Conservation (phyloP, 2,329 filamentous ascomycete species). For the Leptographium wingfieldii region DNA sequence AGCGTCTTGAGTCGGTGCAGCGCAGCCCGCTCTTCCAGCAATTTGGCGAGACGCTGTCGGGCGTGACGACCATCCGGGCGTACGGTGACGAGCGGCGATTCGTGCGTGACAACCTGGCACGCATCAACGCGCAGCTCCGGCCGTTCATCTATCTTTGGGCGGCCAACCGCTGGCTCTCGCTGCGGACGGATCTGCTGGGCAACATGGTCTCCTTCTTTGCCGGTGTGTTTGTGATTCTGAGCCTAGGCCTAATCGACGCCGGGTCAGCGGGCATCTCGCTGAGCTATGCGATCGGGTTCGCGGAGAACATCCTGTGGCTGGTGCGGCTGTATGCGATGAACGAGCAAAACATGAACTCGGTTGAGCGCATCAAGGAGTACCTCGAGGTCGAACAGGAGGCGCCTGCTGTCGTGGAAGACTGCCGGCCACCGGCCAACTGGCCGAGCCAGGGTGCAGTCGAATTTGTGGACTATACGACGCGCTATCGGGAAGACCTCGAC, state of each 20-base stretch:
- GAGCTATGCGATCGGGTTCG: conserved; percentile 93
- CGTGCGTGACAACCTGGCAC: conserved; percentile 75
- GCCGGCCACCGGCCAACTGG: conserved; percentile 68
- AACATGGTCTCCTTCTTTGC: conserved; percentile 90
- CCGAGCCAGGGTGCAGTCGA: conserved; percentile 75
- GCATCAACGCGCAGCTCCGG: conserved; percentile 81
- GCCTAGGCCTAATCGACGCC: conserved; percentile 71
- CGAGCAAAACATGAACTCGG: conserved; percentile 99
- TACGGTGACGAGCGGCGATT: conserved; percentile 92
- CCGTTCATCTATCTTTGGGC: conserved; percentile 97
- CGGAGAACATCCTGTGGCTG: conserved; percentile 93
- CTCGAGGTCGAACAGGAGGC: conserved; percentile 94
- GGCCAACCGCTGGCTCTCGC: conserved; percentile 89
- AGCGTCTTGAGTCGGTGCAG: conserved; percentile 87
- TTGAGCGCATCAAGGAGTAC: conserved; percentile 95
- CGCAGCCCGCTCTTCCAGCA: conserved; percentile 94
- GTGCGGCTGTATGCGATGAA: conserved; percentile 89
- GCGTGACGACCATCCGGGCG: conserved; percentile 92
- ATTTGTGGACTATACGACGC: conserved; percentile 78
- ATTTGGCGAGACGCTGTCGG: conserved; percentile 88
- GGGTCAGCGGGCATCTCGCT: conserved; percentile 88
- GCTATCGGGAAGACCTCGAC: conserved; percentile 79
- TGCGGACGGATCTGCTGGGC: conserved; percentile 81
- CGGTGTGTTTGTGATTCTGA: conserved; percentile 78
- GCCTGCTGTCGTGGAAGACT: conserved; percentile 60